phyloP scores from a whole-genome alignment of 2,329 filamentous ascomycete species.

The Beauveria sp. region DNA sequence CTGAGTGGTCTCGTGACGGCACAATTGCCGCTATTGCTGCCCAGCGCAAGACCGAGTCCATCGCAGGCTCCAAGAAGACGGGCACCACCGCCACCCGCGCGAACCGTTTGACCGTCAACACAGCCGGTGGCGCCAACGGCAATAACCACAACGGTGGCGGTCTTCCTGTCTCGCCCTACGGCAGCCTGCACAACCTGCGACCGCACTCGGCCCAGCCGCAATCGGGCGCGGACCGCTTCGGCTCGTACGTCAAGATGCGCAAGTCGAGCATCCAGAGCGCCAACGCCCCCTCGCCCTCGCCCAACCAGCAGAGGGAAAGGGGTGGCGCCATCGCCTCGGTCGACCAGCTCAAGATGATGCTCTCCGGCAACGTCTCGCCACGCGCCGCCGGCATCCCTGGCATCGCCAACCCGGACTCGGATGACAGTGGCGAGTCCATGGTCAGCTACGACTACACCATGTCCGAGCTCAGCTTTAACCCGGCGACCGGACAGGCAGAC shows the following conservation, averaged over 20 bases:
- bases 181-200: slow-evolving; percentile 43
- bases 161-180: slow-evolving; percentile 37
- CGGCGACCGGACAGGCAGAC: slow-evolving; percentile 23
- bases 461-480: slow-evolving; percentile 60
- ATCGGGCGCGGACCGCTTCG: slow-evolving; percentile 23
- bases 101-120: slow-evolving; percentile 53
- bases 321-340: slow-evolving; percentile 49
- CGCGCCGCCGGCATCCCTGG: slow-evolving; percentile 32
- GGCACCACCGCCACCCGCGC: slow-evolving; percentile 47
- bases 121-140: slow-evolving; percentile 24
- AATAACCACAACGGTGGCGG: slow-evolving; percentile 30
- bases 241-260: slow-evolving; percentile 36
- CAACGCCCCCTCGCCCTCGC: slow-evolving; percentile 14
- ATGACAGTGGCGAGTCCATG: slow-evolving; percentile 60
- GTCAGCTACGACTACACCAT: slow-evolving; percentile 61
- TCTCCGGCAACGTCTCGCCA: slow-evolving; percentile 42
- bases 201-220: slow-evolving; percentile 38
- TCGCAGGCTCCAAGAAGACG: slow-evolving; percentile 65
- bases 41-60: slow-evolving; percentile 62
- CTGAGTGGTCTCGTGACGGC: slow-evolving; percentile 71
- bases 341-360: slow-evolving; percentile 55
- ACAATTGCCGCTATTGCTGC: slow-evolving; percentile 63
- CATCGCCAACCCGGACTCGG: slow-evolving; percentile 34
- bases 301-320: slow-evolving; percentile 33
- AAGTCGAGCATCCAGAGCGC: slow-evolving; percentile 49